These are phyloP conservation scores for Trichoderma aggressivum DNA, from an alignment of 2,329 filamentous ascomycete genomes.

Conservation along the genomic window DNA sequence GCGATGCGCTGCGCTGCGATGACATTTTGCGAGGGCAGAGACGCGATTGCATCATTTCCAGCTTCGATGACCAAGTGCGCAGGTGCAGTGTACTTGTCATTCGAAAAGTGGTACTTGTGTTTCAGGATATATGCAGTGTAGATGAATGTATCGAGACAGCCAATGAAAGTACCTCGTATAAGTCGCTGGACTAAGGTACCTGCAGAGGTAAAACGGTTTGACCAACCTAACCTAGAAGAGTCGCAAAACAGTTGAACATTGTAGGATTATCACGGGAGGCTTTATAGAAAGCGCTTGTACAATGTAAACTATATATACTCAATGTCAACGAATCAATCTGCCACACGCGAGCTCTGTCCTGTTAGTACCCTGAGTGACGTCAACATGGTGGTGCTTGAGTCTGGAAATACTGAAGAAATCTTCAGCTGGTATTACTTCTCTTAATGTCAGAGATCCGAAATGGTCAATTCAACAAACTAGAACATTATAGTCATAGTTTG, in stretches of 20 bases:
- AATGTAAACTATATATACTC: neutral
- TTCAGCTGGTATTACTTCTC: too few relatives aligned
- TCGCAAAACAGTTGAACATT: neutral
- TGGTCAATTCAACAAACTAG: neutral
- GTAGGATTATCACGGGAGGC: neutral
- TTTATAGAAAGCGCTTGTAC: neutral
- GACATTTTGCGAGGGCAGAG: neutral
- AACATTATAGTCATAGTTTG: neutral
- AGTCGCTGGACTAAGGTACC: neutral
- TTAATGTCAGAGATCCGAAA: neutral
- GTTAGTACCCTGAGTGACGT: neutral
- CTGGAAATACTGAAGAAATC: neutral
- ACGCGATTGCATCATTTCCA: slow-evolving; percentile 12
- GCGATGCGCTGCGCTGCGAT: neutral
- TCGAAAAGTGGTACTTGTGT: neutral
- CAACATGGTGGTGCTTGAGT: neutral
- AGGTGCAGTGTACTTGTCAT: neutral
- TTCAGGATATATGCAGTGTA: neutral
- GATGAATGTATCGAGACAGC: neutral
- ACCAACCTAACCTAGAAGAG: too few relatives aligned
- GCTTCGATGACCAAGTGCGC: neutral
- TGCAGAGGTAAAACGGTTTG: too few relatives aligned
- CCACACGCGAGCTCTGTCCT: neutral
- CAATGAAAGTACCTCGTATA: neutral
- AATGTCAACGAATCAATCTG: neutral